These are phyloP conservation scores for Pezicula neosporulosa DNA, from an alignment of 2,329 filamentous ascomycete species.

Conservation along the genomic window DNA sequence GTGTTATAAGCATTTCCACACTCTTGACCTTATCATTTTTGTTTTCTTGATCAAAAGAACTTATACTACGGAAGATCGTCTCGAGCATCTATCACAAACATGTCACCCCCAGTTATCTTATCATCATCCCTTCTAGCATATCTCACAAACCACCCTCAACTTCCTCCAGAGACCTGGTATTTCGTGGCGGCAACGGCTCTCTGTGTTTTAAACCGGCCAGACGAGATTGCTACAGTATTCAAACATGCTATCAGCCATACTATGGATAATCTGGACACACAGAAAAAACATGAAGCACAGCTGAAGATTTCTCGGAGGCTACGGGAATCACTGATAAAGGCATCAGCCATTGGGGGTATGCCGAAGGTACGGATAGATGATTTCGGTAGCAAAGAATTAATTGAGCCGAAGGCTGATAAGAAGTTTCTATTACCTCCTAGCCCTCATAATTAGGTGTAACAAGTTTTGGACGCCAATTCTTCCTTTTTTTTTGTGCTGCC, in stretches of 20 bases:
- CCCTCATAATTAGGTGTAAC: no score
- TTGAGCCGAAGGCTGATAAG: no score
- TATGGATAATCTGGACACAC: slow-evolving; percentile 16
- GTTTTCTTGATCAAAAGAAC: neutral
- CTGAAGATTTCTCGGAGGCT: slow-evolving; percentile 41
- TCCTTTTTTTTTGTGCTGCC: no score
- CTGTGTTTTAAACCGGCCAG: slow-evolving; percentile 43
- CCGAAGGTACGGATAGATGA: slow-evolving; percentile 38
- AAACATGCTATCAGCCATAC: slow-evolving; percentile 34
- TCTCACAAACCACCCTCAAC: slow-evolving; percentile 35
- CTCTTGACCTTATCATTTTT: neutral
- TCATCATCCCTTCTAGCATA: slow-evolving; percentile 39
- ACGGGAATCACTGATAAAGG: slow-evolving; percentile 47
- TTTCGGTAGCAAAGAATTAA: no score
- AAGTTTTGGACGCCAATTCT: no score
- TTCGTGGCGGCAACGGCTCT: slow-evolving; percentile 43
- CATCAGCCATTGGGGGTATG: slow-evolving; percentile 42
- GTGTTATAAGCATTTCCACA: no score
- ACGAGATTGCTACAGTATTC: slow-evolving; percentile 43
- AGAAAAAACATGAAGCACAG: slow-evolving; percentile 32
- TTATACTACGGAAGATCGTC: no score
- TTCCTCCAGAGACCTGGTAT: slow-evolving; percentile 46
- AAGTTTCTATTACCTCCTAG: no score
- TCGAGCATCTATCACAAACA: neutral
- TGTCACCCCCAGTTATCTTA: slow-evolving; percentile 20